A percentile compares a stretch with the other conserved stretches of the same genome.
Evolutionary conservation across 2,329 filamentous ascomycete species (phyloP).

Genomic region (Tolypocladium album): DNA sequence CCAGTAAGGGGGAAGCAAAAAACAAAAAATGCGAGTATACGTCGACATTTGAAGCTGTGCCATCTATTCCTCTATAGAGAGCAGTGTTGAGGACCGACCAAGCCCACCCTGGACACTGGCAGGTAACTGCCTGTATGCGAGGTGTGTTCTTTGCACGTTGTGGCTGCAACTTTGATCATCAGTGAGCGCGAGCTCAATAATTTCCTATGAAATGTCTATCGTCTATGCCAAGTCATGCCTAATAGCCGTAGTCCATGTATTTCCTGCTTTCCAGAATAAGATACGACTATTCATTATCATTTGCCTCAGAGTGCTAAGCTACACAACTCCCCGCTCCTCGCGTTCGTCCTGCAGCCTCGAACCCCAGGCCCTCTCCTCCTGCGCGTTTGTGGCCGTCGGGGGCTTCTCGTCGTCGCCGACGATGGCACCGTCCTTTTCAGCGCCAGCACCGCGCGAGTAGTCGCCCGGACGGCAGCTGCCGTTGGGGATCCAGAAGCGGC

Average conservation of each 20-base stretch:
- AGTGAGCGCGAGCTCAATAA: neutral
- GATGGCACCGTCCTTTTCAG: slow-evolving; percentile 10
- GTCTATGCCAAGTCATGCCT: neutral
- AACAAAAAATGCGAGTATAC: slow-evolving; percentile 9
- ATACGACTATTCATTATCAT: neutral
- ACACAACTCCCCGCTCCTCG: neutral
- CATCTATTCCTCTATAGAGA: neutral
- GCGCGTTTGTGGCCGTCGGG: slow-evolving; percentile 1
- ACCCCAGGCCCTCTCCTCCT: slow-evolving; percentile 12
- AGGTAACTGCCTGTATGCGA: neutral
- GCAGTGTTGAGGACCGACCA: neutral
- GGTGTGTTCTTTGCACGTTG: neutral
- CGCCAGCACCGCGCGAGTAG: slow-evolving; percentile 21
- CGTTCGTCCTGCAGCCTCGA: slow-evolving; percentile 9
- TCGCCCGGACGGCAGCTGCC: slow-evolving; percentile 50
- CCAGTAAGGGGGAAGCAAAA: slow-evolving; percentile 11
- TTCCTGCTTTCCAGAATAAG: neutral
- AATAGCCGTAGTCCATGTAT: neutral
- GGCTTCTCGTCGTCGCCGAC: slow-evolving; percentile 12
- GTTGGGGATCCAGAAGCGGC: slow-evolving; percentile 64
- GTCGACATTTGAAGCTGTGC: neutral
- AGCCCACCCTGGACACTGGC: neutral
- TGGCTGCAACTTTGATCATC: neutral
- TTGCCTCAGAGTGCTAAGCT: neutral
- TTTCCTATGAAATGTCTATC: neutral